phyloP scores from a whole-genome alignment of 2,329 filamentous ascomycete genomes.

The Setomelanomma holmii region DNA sequence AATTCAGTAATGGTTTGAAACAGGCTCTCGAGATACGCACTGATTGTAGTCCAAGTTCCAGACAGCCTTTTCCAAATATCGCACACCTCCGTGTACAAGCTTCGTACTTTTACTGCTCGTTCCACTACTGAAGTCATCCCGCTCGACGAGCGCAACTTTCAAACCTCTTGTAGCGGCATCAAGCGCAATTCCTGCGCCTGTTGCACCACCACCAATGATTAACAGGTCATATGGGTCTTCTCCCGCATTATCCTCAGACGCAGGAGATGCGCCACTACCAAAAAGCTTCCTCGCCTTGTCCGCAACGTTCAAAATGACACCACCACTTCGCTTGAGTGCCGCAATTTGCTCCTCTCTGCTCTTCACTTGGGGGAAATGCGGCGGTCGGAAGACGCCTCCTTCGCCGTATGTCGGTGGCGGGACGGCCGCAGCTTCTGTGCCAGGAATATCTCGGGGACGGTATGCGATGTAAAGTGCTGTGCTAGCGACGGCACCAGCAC shows the following conservation, averaged over 20 bases:
- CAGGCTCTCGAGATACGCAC: constrained; percentile 48
- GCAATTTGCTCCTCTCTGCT: constrained; percentile 69
- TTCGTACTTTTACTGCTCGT: constrained; percentile 90
- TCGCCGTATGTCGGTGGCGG: constrained; percentile 74
- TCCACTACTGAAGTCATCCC: constrained; percentile 82
- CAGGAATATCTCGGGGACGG: constrained; percentile 75
- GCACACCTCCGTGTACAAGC: constrained; percentile 82
- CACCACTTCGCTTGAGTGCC: constrained; percentile 62
- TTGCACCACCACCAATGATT: constrained; percentile 80
- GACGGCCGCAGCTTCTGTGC: constrained; percentile 71
- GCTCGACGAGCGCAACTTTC: constrained; percentile 80
- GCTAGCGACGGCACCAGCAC: constrained; percentile 61
- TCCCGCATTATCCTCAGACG: constrained; percentile 37
- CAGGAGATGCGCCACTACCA: constrained; percentile 37
- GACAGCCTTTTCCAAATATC: constrained; percentile 85
- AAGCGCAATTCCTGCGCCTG: constrained; percentile 79
- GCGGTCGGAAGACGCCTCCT: constrained; percentile 71
- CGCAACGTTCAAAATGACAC: constrained; percentile 39
- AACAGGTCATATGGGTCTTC: constrained; percentile 75
- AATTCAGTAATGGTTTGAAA: neutral
- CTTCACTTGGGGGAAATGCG: constrained; percentile 70
- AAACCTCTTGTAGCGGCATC: constrained; percentile 81
- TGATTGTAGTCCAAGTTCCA: constrained; percentile 86
- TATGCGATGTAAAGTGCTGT: constrained; percentile 69
- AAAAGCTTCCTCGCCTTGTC: constrained; percentile 53